phyloP scores from a whole-genome alignment of 2,329 filamentous ascomycete genomes.

The Paracorniculantispora psalliotae region DNA sequence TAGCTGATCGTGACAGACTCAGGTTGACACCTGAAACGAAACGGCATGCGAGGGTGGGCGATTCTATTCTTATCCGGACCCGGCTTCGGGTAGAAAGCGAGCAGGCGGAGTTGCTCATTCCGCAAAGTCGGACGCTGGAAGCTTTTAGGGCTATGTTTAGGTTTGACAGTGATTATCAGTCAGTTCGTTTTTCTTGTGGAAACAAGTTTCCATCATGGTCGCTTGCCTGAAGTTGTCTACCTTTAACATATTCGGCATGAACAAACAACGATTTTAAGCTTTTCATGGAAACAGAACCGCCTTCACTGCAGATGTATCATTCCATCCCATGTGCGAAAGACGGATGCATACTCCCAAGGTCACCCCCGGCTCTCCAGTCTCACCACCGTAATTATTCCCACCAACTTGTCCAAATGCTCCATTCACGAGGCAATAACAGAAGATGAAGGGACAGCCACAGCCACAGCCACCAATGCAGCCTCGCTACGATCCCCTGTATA shows the following conservation, averaged over 20 bases:
- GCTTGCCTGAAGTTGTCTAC: neutral
- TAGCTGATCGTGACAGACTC: slow-evolving; percentile 9
- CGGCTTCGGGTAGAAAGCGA: neutral
- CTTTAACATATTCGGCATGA: too few species aligned
- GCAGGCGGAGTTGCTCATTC: neutral
- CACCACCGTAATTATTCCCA: neutral
- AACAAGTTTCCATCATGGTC: neutral
- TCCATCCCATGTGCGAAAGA: too few species aligned
- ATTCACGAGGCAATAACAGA: neutral
- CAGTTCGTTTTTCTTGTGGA: too few species aligned
- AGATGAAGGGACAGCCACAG: slow-evolving; percentile 3
- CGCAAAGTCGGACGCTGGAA: neutral
- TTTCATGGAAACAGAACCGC: too few species aligned
- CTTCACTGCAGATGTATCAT: too few species aligned
- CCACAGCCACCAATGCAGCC: neutral
- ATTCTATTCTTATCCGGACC: slow-evolving; percentile 5
- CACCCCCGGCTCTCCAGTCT: neutral
- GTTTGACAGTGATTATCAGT: neutral
- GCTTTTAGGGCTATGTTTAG: neutral
- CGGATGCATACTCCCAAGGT: neutral
- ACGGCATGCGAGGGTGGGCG: neutral
- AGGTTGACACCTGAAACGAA: slow-evolving; percentile 14
- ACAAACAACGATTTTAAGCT: too few species aligned
- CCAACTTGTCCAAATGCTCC: too few species aligned
- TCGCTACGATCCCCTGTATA: neutral